Evolutionary conservation across 768 basidiomycete genomes (phyloP).

Genomic region (Termitomyces sp.): DNA sequence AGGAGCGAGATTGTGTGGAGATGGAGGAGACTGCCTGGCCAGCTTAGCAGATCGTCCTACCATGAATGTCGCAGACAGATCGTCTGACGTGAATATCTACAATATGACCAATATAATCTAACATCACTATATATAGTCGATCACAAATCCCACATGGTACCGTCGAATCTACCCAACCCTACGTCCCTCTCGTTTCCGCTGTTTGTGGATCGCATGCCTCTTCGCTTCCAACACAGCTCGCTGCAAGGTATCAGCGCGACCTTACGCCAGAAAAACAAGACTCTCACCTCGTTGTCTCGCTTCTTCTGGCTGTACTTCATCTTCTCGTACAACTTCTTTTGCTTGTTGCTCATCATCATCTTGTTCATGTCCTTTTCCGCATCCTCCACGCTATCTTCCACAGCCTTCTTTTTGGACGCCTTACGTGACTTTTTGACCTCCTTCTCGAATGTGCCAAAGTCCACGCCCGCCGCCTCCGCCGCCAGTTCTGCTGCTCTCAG

Average conservation of each 20-base stretch:
- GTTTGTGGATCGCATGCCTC: slow-evolving; percentile 49
- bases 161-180: slow-evolving; percentile 3
- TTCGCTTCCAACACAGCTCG: slow-evolving; percentile 56
- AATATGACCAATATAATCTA: neutral
- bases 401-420: slow-evolving; percentile 23
- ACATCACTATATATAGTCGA: neutral
- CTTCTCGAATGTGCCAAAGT: slow-evolving; percentile 74
- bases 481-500: slow-evolving; percentile 86
- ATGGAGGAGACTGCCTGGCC: slow-evolving; percentile 8
- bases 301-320: slow-evolving; percentile 85
- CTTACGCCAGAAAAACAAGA: neutral
- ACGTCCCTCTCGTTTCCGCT: slow-evolving; percentile 32
- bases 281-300: slow-evolving; percentile 71
- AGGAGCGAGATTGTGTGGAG: slow-evolving; percentile 22
- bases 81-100: neutral
- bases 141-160: neutral
- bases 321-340: slow-evolving; percentile 88
- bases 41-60: slow-evolving; percentile 18
- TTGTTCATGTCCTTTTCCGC: slow-evolving; percentile 87
- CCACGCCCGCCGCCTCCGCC: slow-evolving; percentile 84
- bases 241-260: slow-evolving; percentile 30
- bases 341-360: slow-evolving; percentile 97
- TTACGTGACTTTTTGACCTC: slow-evolving; percentile 59
- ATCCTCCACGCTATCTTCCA: slow-evolving; percentile 27
- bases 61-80: slow-evolving; percentile 16